phyloP scores from a whole-genome alignment of 768 basidiomycete genomes.

The Russula sp. region DNA sequence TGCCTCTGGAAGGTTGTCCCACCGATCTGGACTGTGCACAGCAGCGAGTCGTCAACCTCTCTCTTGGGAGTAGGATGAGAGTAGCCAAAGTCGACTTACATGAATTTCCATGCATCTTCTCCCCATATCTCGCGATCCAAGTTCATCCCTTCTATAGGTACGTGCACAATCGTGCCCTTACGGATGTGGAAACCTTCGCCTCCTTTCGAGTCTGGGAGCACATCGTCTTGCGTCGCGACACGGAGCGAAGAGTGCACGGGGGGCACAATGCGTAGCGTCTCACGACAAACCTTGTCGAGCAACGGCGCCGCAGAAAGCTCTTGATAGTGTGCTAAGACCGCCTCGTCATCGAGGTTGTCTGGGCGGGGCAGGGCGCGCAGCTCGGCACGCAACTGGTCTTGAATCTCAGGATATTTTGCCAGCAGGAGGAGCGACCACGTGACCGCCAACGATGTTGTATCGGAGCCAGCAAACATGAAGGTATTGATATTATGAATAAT shows the following conservation, averaged over 20 bases:
- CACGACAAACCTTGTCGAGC: conserved; percentile 72
- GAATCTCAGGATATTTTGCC: conserved; percentile 61
- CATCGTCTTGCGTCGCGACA: conserved; percentile 74
- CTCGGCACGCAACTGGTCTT: conserved; percentile 70
- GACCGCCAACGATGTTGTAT: conserved; percentile 77
- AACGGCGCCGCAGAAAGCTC: conserved; percentile 60
- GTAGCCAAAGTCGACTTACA: conserved; percentile 43
- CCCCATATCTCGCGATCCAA: conserved; percentile 79
- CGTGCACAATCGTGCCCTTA: conserved; percentile 73
- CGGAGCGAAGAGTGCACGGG: conserved; percentile 81
- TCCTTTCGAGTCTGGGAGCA: conserved; percentile 66
- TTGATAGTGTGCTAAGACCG: conserved; percentile 47
- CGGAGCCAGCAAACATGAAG: conserved; percentile 88
- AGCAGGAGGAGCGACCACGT: conserved; percentile 84
- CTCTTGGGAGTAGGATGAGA: not conserved
- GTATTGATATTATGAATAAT: conserved; percentile 84
- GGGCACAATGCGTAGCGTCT: conserved; percentile 73
- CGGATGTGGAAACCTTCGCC: conserved; percentile 47
- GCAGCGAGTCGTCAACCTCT: not conserved
- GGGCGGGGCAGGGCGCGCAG: conserved; percentile 45
- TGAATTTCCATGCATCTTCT: conserved; percentile 74
- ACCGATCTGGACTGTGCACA: conserved; percentile 70
- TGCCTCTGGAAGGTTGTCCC: conserved; percentile 72
- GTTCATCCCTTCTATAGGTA: conserved; percentile 78
- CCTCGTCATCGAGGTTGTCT: conserved; percentile 52